Conservation (phyloP, 1,284 basidiomycete species). For the Takashimella tepidaria region DNA sequence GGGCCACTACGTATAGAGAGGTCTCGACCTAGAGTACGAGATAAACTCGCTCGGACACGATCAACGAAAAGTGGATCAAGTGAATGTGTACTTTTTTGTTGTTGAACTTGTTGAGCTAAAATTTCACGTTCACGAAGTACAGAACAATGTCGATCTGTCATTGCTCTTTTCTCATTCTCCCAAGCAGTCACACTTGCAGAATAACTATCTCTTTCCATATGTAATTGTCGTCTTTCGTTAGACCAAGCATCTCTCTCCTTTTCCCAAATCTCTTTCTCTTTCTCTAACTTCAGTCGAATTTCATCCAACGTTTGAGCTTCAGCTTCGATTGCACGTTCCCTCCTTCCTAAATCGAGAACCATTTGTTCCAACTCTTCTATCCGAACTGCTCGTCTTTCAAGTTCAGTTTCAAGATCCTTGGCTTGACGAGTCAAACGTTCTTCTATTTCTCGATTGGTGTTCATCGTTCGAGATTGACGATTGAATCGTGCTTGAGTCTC, state of each 20-base stretch:
- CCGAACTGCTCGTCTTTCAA: constrained; percentile 13
- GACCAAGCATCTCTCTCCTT: constrained; percentile 36
- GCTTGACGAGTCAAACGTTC: constrained; percentile 20
- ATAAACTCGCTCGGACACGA: background rate
- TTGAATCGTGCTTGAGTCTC: constrained; percentile 24
- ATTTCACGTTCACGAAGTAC: background rate
- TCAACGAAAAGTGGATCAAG: background rate
- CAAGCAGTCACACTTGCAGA: background rate
- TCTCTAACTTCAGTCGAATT: constrained; percentile 49
- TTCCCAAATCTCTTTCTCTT: constrained; percentile 53
- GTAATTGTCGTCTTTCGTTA: constrained; percentile 20
- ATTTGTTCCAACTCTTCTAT: constrained; percentile 40
- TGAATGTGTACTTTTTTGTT: background rate
- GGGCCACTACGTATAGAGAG: background rate
- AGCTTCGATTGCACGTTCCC: constrained; percentile 36
- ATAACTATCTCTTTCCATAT: constrained; percentile 10
- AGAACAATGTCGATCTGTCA: background rate
- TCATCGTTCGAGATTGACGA: constrained; percentile 21
- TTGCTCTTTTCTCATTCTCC: constrained; percentile 5
- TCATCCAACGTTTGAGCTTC: constrained; percentile 27
- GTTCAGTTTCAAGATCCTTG: constrained; percentile 16
- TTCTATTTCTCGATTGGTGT: constrained; percentile 20
- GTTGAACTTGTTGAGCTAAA: background rate
- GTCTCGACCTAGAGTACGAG: background rate
- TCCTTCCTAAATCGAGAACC: constrained; percentile 36